Evolutionary conservation across 208 protist species (phyloP).

Genomic region (Vickermania ingenoplastis): DNA sequence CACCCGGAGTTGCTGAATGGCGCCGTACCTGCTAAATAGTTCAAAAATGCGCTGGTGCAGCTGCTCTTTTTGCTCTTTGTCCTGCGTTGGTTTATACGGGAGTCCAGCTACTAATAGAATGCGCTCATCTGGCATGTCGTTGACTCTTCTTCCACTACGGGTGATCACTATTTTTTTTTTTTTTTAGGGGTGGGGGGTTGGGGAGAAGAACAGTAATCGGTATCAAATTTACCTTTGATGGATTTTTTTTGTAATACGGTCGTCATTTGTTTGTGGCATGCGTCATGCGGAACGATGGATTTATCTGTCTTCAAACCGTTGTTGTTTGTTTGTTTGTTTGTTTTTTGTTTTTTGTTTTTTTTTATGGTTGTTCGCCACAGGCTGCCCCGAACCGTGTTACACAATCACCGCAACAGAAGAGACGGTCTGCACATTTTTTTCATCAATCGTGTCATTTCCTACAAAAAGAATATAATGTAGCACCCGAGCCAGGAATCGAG

Average conservation of each 20-base stretch:
- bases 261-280: too few species aligned
- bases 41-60: slow-evolving; percentile 77
- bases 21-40: slow-evolving; percentile 78
- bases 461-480: slow-evolving; percentile 61
- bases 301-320: too few species aligned
- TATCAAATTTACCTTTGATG: not conserved
- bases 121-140: slow-evolving; percentile 62
- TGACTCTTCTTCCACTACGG: not conserved
- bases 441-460: slow-evolving; percentile 3
- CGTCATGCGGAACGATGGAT: too few species aligned
- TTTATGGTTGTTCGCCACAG: not conserved
- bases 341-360: not conserved
- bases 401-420: too few species aligned
- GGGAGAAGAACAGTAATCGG: not conserved
- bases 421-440: slow-evolving; percentile 1
- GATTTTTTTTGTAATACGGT: too few species aligned
- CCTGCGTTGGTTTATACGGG: slow-evolving; percentile 54
- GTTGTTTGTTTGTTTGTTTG: not conserved
- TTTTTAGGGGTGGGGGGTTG: too few species aligned
- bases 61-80: too few species aligned
- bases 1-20: slow-evolving; percentile 70
- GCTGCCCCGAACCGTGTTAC: too few species aligned
- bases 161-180: too few species aligned
- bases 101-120: slow-evolving; percentile 81
- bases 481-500: slow-evolving; percentile 50